These are phyloP conservation scores for Jackrogersella multiformis DNA, from an alignment of 495 filamentous ascomycete genomes.

Conservation along the genomic window DNA sequence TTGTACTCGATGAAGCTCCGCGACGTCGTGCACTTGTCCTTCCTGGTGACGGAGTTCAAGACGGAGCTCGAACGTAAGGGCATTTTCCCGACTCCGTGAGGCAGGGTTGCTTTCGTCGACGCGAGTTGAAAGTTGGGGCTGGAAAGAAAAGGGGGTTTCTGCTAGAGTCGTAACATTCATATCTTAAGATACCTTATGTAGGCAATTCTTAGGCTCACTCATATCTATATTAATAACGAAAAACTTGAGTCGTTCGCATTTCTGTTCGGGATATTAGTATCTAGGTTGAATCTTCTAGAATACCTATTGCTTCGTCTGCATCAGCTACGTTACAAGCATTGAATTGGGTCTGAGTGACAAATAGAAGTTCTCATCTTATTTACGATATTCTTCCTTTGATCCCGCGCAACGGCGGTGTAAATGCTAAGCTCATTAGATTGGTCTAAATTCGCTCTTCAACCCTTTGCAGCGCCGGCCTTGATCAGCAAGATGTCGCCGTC, in stretches of 20 bases:
- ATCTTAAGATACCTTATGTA: too few species aligned
- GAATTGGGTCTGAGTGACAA: background rate
- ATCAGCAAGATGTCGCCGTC: conserved; percentile 84
- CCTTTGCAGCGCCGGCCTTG: conserved; percentile 95
- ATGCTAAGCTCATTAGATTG: conserved; percentile 26
- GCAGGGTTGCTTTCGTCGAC: background rate
- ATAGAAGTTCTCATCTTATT: conserved; percentile 2
- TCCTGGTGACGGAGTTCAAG: background rate
- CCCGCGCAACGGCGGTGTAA: background rate
- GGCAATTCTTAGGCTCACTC: background rate
- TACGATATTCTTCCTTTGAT: conserved; percentile 19
- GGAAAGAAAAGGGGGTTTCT: background rate
- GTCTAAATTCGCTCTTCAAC: conserved; percentile 51
- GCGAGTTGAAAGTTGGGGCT: background rate
- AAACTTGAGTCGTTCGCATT: background rate
- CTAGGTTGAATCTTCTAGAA: too few species aligned
- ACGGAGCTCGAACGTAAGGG: background rate
- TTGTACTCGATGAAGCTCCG: conserved; percentile 13
- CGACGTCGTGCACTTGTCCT: background rate
- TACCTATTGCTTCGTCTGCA: background rate
- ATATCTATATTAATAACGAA: background rate
- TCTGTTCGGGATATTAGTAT: background rate
- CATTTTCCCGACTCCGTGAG: background rate
- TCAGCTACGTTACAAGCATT: background rate
- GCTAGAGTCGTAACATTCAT: background rate